Evolutionary conservation across 148 eudicot species (phyloP), one percentile per base, ranked within the genome.

Genomic region (Silene conica): DNA sequence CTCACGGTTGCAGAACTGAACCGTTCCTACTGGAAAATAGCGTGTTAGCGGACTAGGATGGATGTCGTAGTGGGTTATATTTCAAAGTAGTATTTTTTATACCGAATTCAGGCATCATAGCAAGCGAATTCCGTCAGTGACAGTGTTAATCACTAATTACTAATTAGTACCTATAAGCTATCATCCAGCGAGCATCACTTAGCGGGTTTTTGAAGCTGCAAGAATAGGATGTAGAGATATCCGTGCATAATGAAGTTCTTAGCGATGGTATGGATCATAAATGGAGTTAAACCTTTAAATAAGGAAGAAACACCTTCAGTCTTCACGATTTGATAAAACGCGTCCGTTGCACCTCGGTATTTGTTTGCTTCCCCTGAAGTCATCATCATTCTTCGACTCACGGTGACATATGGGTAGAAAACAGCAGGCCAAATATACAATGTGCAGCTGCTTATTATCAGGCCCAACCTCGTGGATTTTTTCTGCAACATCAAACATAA

Each of bases 371-470:
- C 80, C 7, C 74, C 77, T 11, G 83, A 76, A 34, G 74, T 80
- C 80, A 77, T 76, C 83, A 80, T 80, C 80, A 80, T 76, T 73
- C 80, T 76, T 31, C 70, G 64, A 21, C 74, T 22, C 46, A 80
- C 56, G 1, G 83, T 62, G 28, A 25, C 2, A 6, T 63, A 1
- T 20, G 83, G 83, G 78, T 81, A 81, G n/a, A 5, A 9, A n/a
- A 46, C 41, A 8, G 22, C 64, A 1, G 60, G 38, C n/a, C n/a
- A n/a, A n/a, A n/a, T n/a, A n/a, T n/a, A n/a, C n/a, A n/a, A n/a
- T n/a, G n/a, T n/a, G n/a, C n/a, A n/a, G n/a, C n/a, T n/a, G n/a
- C n/a, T n/a, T n/a, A n/a, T n/a, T n/a, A n/a, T n/a, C n/a, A n/a
- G n/a, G n/a, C n/a, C n/a, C 62, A 63, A 26, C 15, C 9, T 10